Conservation (phyloP, 2,329 filamentous ascomycete species). For the Scopulariopsis brevicaulis region DNA sequence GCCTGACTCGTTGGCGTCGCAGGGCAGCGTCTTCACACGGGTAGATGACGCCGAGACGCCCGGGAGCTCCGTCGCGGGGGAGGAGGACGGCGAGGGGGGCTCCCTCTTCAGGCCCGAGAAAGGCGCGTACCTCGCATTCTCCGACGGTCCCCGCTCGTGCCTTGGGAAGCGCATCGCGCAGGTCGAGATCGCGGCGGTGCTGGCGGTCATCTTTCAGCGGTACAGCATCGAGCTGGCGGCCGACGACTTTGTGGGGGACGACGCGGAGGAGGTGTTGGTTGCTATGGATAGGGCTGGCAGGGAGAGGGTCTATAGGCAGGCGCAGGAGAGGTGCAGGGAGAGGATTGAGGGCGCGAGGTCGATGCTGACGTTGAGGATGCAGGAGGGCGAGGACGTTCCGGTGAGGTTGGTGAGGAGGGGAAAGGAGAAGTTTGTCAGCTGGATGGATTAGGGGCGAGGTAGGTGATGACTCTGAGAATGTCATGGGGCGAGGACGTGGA, state of each 20-base stretch:
- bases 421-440: conserved; percentile 47
- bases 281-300: conserved; percentile 33
- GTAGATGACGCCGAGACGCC: conserved; percentile 8
- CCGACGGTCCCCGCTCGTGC: conserved; percentile 45
- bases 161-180: conserved; percentile 47
- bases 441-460: neutral
- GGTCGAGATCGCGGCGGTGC: conserved; percentile 43
- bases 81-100: conserved; percentile 37
- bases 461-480: neutral
- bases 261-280: conserved; percentile 37
- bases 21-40: neutral
- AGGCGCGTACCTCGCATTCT: conserved; percentile 48
- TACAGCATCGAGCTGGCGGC: conserved; percentile 63
- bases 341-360: conserved; percentile 43
- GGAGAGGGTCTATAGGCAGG: conserved; percentile 46
- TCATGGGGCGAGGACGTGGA: neutral
- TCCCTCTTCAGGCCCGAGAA: conserved; percentile 46
- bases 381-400: conserved; percentile 46
- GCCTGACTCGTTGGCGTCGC: neutral
- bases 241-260: conserved; percentile 31
- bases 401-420: conserved; percentile 59
- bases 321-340: conserved; percentile 39
- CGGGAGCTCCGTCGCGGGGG: conserved; percentile 15
- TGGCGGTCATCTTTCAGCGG: conserved; percentile 42
- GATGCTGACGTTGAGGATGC: conserved; percentile 64